Evolutionary conservation across 331 rosid genomes (phyloP), one percentile per base, ranked within the genome.

Genomic region (Cucumis variabilis): DNA sequence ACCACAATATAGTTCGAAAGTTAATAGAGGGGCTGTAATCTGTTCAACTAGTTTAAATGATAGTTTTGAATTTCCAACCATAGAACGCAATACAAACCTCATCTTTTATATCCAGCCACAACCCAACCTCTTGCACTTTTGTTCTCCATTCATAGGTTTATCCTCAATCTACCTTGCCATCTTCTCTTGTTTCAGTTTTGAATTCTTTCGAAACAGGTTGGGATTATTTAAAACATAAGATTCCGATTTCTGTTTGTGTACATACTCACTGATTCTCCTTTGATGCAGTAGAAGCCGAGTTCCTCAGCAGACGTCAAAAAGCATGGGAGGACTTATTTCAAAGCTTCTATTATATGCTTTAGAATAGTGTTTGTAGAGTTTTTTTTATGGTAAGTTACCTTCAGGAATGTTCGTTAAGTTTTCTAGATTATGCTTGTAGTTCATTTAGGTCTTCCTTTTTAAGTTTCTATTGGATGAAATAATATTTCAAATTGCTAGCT

Each of bases 271-370:
- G 70, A 24, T 63, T 16, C 37, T 75, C 86, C 82, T 74, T 44
- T 11, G 88, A 67, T 91, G 90, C 89, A 90, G 96, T 84, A 89
- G 99, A 97, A 88, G 75, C 90, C 92, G 97, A 97, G 51, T 97
- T 97, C 88, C 89, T 94, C 76, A 92, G 91, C 86, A 92, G 90
- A 75, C 95, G 99, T 20, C 99, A 92, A 72, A 77, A 81, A 53
- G 91, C 92, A 11, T 97, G 99, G 99, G 99, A 94, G 89, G 97
- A 96, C 69, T 94, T 99, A 86, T 96, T 97, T 83, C 93, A 91
- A 23, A 90, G 95, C 88, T 98, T 97, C 70, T 97, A 97, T 89
- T 96, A 93, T 91, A 90, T 90, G 96, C 93, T 97, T 87, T 96
- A 98, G 28, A 92, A 92, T 81, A 92, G 94, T 86, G 46, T 85